Conservation (phyloP, 495 filamentous ascomycete species). For the Penicillium antarcticum region DNA sequence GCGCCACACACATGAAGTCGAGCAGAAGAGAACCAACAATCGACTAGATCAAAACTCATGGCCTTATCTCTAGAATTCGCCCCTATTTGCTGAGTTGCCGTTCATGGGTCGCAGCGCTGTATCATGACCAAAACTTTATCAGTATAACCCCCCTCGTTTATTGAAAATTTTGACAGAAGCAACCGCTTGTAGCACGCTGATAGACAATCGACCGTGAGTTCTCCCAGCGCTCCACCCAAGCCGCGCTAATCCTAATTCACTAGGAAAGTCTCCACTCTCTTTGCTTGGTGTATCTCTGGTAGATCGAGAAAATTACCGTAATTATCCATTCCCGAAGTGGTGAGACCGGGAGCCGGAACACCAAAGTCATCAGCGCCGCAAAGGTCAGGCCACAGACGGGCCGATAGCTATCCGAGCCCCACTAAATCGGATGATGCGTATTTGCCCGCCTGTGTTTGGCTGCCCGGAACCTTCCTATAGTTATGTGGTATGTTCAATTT, state of each 20-base stretch:
- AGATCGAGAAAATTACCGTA: constrained; percentile 2
- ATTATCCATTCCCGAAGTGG: constrained; percentile 8
- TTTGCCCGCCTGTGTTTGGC: constrained; percentile 13
- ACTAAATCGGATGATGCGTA: constrained; percentile 8
- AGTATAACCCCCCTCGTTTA: constrained; percentile 2
- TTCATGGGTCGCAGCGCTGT: neutral
- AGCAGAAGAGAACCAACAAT: neutral
- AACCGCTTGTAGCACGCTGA: neutral
- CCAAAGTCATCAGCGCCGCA: constrained; percentile 8
- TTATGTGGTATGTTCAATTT: constrained; percentile 9
- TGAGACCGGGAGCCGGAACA: constrained; percentile 8
- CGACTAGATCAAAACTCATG: neutral
- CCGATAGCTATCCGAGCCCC: constrained; percentile 10
- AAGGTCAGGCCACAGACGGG: constrained; percentile 13
- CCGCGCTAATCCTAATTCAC: constrained; percentile 1
- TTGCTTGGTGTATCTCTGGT: constrained; percentile 2
- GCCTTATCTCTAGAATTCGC: neutral
- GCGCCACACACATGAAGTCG: neutral
- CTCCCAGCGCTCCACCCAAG: neutral
- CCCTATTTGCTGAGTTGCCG: neutral
- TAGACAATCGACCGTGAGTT: constrained; percentile 1
- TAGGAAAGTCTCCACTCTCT: constrained; percentile 1
- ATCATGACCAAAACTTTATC: neutral
- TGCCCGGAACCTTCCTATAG: constrained; percentile 10
- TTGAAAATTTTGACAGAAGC: constrained; percentile 2